phyloP scores from a whole-genome alignment of 1,139 yeast genomes.

The Yamadazyma spencermartinsiae region DNA sequence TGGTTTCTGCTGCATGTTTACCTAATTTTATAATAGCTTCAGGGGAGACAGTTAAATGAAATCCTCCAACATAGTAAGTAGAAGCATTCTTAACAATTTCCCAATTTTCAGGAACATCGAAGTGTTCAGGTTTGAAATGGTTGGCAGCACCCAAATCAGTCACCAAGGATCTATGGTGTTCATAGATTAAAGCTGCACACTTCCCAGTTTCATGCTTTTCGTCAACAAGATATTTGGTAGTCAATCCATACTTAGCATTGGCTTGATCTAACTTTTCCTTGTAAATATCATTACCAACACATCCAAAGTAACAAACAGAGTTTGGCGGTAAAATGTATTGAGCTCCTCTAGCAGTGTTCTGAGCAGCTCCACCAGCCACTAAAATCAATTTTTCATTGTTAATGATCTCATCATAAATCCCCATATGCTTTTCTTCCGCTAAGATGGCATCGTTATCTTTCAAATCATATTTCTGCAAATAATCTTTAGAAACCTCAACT shows the following conservation, averaged over 20 bases:
- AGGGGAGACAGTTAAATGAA: slow-evolving; percentile 97
- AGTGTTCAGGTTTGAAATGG: slow-evolving; percentile 88
- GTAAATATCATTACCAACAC: slow-evolving; percentile 91
- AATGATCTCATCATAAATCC: slow-evolving; percentile 79
- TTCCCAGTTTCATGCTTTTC: slow-evolving; percentile 84
- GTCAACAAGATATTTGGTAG: slow-evolving; percentile 82
- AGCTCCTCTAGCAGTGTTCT: slow-evolving; percentile 98
- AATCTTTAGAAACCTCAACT: slow-evolving; percentile 69
- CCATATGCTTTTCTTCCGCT: slow-evolving; percentile 84
- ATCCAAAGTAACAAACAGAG: slow-evolving; percentile 92
- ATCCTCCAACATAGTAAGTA: slow-evolving; percentile 92
- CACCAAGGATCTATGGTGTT: slow-evolving; percentile 85
- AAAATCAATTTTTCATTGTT: slow-evolving; percentile 60
- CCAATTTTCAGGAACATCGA: slow-evolving; percentile 92
- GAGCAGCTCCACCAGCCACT: slow-evolving; percentile 99
- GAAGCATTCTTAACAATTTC: slow-evolving; percentile 75
- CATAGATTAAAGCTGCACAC: slow-evolving; percentile 94
- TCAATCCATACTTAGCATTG: slow-evolving; percentile 84
- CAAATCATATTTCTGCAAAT: slow-evolving; percentile 75
- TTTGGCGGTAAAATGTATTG: slow-evolving; percentile 82
- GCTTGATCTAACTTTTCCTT: slow-evolving; percentile 81
- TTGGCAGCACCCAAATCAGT: slow-evolving; percentile 98
- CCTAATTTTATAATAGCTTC: slow-evolving; percentile 90
- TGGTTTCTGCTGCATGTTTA: slow-evolving; percentile 81
- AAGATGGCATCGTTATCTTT: slow-evolving; percentile 95